Conservation (phyloP, 208 protist species). For the Trypanosoma brucei region DNA sequence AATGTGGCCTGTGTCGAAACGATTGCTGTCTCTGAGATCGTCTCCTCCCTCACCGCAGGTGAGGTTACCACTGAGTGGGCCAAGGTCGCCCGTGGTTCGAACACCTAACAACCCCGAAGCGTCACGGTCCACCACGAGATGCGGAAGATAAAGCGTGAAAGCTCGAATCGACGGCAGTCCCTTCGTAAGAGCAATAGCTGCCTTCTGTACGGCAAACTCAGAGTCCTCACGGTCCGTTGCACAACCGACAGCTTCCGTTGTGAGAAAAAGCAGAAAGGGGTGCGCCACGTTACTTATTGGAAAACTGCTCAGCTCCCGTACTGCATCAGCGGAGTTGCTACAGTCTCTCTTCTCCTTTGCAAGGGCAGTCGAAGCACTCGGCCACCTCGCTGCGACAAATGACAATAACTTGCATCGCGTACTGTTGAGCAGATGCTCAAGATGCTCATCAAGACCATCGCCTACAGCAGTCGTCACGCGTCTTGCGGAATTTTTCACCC, state of each 20-base stretch:
- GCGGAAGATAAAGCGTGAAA: constrained; percentile 34
- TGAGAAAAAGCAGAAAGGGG: constrained; percentile 54
- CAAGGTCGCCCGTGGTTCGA: neutral
- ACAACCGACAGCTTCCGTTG: constrained; percentile 6
- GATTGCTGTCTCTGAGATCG: constrained; percentile 7
- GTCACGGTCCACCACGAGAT: constrained; percentile 34
- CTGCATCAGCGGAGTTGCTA: constrained; percentile 40
- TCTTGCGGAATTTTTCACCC: constrained; percentile 55
- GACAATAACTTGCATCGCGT: constrained; percentile 35
- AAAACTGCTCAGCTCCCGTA: constrained; percentile 50
- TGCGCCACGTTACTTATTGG: constrained; percentile 47
- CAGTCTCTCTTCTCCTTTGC: constrained; percentile 40
- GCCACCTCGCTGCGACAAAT: constrained; percentile 40
- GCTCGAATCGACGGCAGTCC: constrained; percentile 25
- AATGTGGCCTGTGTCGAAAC: constrained; percentile 49
- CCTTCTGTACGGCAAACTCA: constrained; percentile 26
- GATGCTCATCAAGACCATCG: constrained; percentile 32
- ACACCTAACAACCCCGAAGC: constrained; percentile 2
- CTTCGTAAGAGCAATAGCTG: constrained; percentile 7
- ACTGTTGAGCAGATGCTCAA: constrained; percentile 54
- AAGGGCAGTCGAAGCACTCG: constrained; percentile 38
- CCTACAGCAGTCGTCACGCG: constrained; percentile 25
- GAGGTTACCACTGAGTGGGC: neutral
- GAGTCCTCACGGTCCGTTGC: constrained; percentile 10
- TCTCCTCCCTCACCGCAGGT: neutral